Conservation (phyloP, 2,329 filamentous ascomycete species). For the Diaporthe capsici region DNA sequence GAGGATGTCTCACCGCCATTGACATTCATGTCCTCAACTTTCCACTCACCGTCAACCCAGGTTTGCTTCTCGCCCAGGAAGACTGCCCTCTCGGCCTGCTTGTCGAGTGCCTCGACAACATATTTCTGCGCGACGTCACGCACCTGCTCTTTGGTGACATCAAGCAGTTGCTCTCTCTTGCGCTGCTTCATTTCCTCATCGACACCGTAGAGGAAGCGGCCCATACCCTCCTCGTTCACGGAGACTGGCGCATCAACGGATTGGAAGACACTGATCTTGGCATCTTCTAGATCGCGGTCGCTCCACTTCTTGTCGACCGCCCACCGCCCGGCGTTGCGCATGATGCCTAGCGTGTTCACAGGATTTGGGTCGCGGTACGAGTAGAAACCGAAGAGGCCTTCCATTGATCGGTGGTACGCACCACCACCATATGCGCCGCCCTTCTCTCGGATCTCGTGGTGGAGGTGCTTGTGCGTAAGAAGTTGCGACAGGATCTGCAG, state of each 20-base stretch:
- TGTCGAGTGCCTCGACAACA: constrained; percentile 76
- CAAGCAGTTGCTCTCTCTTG: constrained; percentile 86
- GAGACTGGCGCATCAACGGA: constrained; percentile 88
- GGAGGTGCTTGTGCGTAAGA: constrained; percentile 94
- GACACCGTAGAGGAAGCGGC: constrained; percentile 85
- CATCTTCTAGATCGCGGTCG: constrained; percentile 90
- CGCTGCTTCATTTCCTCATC: constrained; percentile 91
- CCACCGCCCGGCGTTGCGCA: constrained; percentile 86
- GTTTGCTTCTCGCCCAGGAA: constrained; percentile 88
- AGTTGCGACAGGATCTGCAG: constrained; percentile 92
- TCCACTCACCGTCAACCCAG: constrained; percentile 83
- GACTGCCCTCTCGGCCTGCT: constrained; percentile 72
- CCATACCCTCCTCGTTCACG: constrained; percentile 90
- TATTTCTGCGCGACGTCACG: constrained; percentile 85
- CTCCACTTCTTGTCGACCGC: constrained; percentile 86
- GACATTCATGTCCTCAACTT: constrained; percentile 80
- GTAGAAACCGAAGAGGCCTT: constrained; percentile 93
- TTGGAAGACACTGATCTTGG: constrained; percentile 96
- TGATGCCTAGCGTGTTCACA: constrained; percentile 86
- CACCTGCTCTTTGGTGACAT: constrained; percentile 86
- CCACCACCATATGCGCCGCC: constrained; percentile 96
- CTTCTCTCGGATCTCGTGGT: constrained; percentile 98
- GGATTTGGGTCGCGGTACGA: constrained; percentile 96
- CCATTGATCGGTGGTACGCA: constrained; percentile 83
- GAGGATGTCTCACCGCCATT: constrained; percentile 55